Evolutionary conservation across 176 grass and related monocot species (phyloP).

Genomic region (Ensete glaucum): DNA sequence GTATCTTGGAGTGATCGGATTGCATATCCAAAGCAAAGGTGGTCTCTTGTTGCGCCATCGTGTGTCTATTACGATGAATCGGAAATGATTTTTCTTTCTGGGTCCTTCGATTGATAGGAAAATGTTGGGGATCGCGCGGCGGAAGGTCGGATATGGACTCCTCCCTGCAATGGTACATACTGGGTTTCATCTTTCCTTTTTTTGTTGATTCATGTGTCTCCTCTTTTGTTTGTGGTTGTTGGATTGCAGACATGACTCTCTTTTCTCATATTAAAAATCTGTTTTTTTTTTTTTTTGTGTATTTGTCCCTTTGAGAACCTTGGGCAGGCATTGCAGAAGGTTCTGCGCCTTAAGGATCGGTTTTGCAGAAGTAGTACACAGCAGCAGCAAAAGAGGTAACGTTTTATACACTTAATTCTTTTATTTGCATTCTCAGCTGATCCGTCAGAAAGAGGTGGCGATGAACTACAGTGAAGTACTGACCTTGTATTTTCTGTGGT

Average conservation of each 20-base stretch:
- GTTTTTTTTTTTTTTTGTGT: neutral
- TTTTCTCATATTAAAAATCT: neutral
- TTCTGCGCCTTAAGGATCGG: constrained; percentile 4
- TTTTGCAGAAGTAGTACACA: neutral
- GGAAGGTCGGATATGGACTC: neutral
- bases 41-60: neutral
- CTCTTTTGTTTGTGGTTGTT: neutral
- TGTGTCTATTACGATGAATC: neutral
- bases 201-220: too few species aligned
- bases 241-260: neutral
- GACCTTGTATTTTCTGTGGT: neutral
- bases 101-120: neutral
- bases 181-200: too few species aligned
- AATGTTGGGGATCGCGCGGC: constrained; percentile 6
- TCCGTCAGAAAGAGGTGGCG: neutral
- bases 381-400: constrained; percentile 13
- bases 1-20: neutral
- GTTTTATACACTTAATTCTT: neutral
- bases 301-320: neutral
- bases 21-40: neutral
- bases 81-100: neutral
- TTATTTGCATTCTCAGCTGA: neutral
- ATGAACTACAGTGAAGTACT: neutral
- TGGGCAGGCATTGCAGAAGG: neutral
- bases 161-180: neutral